Evolutionary conservation across 2,329 filamentous ascomycete genomes (phyloP).

Genomic region (Xylogone sp.): DNA sequence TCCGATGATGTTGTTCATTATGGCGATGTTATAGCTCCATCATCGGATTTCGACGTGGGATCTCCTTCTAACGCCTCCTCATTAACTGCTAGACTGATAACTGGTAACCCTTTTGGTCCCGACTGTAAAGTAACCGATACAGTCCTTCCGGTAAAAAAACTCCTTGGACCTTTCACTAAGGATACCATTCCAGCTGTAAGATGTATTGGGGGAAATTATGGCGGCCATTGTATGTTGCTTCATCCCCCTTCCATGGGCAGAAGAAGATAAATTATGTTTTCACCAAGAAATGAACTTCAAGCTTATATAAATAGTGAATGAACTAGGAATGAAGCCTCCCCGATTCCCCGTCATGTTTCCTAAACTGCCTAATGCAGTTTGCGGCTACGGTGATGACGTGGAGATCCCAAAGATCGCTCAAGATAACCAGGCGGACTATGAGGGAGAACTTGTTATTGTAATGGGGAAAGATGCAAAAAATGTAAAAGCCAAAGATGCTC

Average conservation of each 20-base stretch:
- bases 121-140: neutral
- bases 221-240: neutral
- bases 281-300: too few species aligned
- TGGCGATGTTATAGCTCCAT: neutral
- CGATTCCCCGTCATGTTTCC: conserved; percentile 48
- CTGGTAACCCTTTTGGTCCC: neutral
- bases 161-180: neutral
- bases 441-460: conserved; percentile 43
- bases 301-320: conserved; percentile 36
- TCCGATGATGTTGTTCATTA: neutral
- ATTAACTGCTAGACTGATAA: neutral
- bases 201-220: neutral
- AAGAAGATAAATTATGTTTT: too few species aligned
- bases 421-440: conserved; percentile 38
- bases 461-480: conserved; percentile 43
- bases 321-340: conserved; percentile 47
- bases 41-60: neutral
- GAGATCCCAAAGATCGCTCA: conserved; percentile 46
- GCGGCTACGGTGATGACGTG: conserved; percentile 32
- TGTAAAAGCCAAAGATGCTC: conserved; percentile 8
- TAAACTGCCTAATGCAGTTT: conserved; percentile 39
- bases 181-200: neutral
- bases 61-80: neutral
- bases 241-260: too few species aligned
- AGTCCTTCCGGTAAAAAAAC: neutral